A percentile compares a stretch with the other conserved stretches of the same genome.
These are phyloP conservation scores for Mycena sp. DNA, from an alignment of 1,284 basidiomycete genomes.

Conservation along the genomic window DNA sequence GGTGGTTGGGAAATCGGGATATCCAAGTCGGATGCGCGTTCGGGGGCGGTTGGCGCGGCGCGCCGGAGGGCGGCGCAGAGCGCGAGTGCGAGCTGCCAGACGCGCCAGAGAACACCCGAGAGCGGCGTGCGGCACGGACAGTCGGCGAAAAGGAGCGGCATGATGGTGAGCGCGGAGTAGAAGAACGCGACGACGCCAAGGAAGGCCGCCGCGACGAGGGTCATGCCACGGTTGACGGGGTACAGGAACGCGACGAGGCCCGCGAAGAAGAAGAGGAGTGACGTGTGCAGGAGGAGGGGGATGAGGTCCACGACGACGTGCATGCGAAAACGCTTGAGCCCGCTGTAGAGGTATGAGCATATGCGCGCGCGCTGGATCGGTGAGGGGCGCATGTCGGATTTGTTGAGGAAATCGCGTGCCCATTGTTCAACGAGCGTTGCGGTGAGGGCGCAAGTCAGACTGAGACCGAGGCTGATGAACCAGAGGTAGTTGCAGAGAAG, in stretches of 20 bases:
- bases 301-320: constrained; percentile 14
- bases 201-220: constrained; percentile 5
- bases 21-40: too few species aligned
- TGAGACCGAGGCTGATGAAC: too few species aligned
- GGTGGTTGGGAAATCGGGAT: too few species aligned
- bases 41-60: neutral
- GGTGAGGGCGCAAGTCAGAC: constrained; percentile 14
- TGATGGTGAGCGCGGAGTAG: constrained; percentile 16
- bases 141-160: constrained; percentile 18
- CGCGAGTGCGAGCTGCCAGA: neutral
- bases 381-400: constrained; percentile 7
- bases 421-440: constrained; percentile 20
- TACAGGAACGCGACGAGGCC: constrained; percentile 5
- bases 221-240: constrained; percentile 5
- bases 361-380: constrained; percentile 14
- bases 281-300: constrained; percentile 12
- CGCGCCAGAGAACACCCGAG: constrained; percentile 16
- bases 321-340: constrained; percentile 14
- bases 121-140: constrained; percentile 16
- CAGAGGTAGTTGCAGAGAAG: constrained; percentile 16
- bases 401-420: constrained; percentile 18
- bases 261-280: constrained; percentile 10
- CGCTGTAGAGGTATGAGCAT: constrained; percentile 15
- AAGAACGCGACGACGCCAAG: constrained; percentile 2
- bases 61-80: neutral